Evolutionary conservation across 2,329 filamentous ascomycete species (phyloP), one percentile per base, ranked within the genome.

Genomic region (Apiospora sp.): DNA sequence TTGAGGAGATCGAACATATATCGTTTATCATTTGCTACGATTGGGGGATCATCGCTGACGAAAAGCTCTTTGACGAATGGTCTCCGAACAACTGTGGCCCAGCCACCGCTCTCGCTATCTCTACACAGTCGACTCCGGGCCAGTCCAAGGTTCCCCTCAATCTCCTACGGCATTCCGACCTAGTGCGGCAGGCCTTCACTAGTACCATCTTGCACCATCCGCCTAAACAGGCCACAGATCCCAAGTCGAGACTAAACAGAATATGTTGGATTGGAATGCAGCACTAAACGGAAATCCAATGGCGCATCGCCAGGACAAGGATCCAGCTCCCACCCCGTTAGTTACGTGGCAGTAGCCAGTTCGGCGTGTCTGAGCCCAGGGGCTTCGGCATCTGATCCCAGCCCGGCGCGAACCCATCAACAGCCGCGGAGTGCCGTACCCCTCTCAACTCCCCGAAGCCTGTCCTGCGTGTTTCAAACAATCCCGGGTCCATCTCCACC

Each of bases 321-420:
- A 12, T 34, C 51, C 19, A 22, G n/a, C 46, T 49, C 10, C 3
- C 4, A 1, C n/a, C 22, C 19, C n/a, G 4, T 1, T 22, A 16
- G 14, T 34, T 30, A 37, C 54, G 14, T 22, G 16, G 22, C 49
- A n/a, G 49, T 13, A 75, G 67, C 83, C 86, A 88, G 43, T 77
- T 78, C 48, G 86, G 78, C 48, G 82, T 75, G 73, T 88, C 87
- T 44, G 82, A 84, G 0, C 87, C 87, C 68, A 88, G 73, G 0
- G 82, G 82, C 75, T 85, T 85, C 2, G 87, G 86, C 87, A 88
- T 88, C 5, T 81, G 73, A 58, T 88, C 83, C 85, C 86, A 90
- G 0, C 87, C 86, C 34, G 86, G 78, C 6, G 82, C 74, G 8
- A 84, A 76, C 0, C 85, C 86, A 12, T 87, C 81, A 19, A 90